phyloP scores from a whole-genome alignment of 2,329 filamentous ascomycete genomes.

The Colletotrichum scovillei region DNA sequence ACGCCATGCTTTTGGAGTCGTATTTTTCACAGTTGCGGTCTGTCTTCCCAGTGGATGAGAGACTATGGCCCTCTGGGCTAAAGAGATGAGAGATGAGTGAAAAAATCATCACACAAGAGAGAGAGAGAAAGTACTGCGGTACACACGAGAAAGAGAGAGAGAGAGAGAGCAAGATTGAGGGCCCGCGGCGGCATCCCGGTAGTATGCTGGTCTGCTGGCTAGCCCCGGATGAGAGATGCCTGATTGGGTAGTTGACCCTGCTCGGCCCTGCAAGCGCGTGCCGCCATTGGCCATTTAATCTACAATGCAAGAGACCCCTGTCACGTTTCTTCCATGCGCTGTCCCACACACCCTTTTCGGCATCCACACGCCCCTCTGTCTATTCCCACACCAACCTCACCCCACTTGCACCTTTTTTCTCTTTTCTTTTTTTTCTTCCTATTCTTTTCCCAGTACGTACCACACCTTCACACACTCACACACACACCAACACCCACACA shows the following conservation, averaged over 20 bases:
- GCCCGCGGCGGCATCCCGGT: conserved; percentile 41
- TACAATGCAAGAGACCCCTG: conserved; percentile 59
- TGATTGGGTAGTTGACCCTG: conserved; percentile 61
- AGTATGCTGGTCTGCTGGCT: conserved; percentile 54
- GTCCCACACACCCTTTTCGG: conserved; percentile 47
- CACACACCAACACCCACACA: neutral
- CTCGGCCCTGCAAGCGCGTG: conserved; percentile 48
- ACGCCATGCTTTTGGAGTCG: neutral
- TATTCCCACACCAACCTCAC: neutral
- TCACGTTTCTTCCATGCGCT: conserved; percentile 64
- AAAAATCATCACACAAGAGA: neutral
- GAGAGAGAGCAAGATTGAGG: conserved; percentile 11
- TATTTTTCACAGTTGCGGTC: neutral
- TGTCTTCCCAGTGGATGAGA: conserved; percentile 1
- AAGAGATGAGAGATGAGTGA: neutral
- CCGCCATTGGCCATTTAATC: conserved; percentile 65
- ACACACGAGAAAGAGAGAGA: neutral
- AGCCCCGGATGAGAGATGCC: conserved; percentile 59
- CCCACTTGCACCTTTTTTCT: neutral
- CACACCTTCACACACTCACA: neutral
- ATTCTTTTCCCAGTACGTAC: neutral
- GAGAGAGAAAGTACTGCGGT: neutral
- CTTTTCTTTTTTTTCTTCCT: conserved; percentile 8
- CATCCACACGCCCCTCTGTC: neutral
- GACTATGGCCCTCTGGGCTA: neutral